Evolutionary conservation across 352 stramenopile species (phyloP).

Genomic region (Phytopythium ostracodes): DNA sequence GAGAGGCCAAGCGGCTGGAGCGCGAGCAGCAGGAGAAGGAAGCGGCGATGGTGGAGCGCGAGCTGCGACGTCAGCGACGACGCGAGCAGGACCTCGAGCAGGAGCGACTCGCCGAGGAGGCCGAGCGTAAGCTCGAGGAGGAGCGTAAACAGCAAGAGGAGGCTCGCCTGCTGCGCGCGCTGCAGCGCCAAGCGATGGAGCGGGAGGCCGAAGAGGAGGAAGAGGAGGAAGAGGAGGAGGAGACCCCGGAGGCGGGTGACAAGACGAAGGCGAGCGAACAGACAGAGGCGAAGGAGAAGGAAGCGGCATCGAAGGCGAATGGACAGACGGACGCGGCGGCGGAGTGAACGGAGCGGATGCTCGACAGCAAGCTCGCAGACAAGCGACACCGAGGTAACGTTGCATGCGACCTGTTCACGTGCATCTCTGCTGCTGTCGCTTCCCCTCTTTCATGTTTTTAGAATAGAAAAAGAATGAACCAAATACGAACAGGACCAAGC

Average conservation of each 20-base stretch:
- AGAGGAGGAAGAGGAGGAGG: constrained; percentile 16
- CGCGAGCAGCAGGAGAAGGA: constrained; percentile 59
- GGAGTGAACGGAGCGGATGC: background rate
- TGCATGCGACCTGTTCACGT: background rate
- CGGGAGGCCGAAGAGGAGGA: constrained; percentile 15
- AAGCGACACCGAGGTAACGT: too few species aligned
- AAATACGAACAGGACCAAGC: background rate
- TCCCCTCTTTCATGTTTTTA: background rate
- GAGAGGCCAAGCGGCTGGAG: constrained; percentile 40
- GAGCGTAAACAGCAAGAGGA: constrained; percentile 47
- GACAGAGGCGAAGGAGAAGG: background rate
- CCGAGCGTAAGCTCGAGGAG: constrained; percentile 32
- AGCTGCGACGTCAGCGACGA: constrained; percentile 49
- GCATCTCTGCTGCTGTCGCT: background rate
- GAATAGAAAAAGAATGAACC: constrained; percentile 3
- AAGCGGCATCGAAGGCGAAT: background rate
- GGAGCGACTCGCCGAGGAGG: constrained; percentile 20
- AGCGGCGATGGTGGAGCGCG: constrained; percentile 41
- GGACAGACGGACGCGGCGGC: background rate
- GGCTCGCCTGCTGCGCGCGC: constrained; percentile 42
- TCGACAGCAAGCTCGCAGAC: too few species aligned
- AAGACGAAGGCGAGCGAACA: background rate
- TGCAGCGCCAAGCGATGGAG: constrained; percentile 34
- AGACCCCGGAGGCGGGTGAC: background rate
- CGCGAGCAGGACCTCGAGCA: constrained; percentile 61